These are phyloP conservation scores for Pseudognaphalium luteoalbum DNA, from an alignment of 129 eudicot species.

Conservation along the genomic window DNA sequence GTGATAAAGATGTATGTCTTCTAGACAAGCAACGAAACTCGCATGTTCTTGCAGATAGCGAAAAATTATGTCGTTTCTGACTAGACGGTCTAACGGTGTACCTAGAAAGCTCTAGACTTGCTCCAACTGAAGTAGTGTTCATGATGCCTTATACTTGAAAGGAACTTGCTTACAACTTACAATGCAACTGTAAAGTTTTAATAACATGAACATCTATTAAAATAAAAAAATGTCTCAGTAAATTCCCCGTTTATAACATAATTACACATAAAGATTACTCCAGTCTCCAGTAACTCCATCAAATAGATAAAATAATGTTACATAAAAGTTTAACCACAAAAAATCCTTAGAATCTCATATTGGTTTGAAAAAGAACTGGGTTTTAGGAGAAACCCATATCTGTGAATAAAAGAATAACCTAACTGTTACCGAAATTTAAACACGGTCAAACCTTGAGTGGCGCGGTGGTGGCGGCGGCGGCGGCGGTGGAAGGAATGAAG, in stretches of 20 bases:
- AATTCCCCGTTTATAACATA: not conserved
- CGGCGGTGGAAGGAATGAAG: not conserved
- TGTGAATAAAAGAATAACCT: not conserved
- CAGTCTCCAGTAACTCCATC: not conserved
- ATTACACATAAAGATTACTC: not conserved
- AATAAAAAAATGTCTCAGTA: too few relatives aligned
- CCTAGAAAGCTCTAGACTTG: slow-evolving; percentile 42
- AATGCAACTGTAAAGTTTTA: slow-evolving; percentile 14
- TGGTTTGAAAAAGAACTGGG: too few relatives aligned
- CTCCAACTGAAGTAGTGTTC: slow-evolving; percentile 41
- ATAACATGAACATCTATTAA: not conserved
- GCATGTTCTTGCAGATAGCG: slow-evolving; percentile 12
- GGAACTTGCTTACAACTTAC: not conserved
- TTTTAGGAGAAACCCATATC: not conserved
- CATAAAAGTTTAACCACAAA: not conserved
- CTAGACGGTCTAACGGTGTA: slow-evolving; percentile 25
- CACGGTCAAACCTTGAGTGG: not conserved
- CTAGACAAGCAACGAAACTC: slow-evolving; percentile 28
- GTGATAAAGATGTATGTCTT: slow-evolving; percentile 28
- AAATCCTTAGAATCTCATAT: not conserved
- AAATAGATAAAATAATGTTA: too few relatives aligned
- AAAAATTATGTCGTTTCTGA: slow-evolving; percentile 8
- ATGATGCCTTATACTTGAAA: slow-evolving; percentile 25
- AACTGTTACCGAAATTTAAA: not conserved
- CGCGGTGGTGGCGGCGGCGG: not conserved